phyloP scores from a whole-genome alignment of 768 basidiomycete species.

The Boletus patriciae region DNA sequence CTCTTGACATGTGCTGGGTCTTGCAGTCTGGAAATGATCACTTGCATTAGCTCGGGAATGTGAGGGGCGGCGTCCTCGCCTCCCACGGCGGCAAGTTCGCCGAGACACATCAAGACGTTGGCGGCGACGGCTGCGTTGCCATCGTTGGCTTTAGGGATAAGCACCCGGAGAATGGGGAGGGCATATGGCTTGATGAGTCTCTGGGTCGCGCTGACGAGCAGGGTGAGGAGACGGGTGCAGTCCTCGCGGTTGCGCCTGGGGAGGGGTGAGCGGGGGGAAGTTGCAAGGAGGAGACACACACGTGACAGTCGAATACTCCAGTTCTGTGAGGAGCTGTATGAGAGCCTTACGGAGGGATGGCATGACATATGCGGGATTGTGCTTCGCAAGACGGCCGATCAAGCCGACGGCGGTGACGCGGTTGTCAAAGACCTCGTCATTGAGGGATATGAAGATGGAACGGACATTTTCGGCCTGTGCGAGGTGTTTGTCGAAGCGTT shows the following conservation, averaged over 20 bases:
- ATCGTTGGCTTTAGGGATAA: conserved; percentile 88
- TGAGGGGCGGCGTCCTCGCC: conserved; percentile 87
- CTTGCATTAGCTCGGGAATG: conserved; percentile 84
- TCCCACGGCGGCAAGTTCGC: conserved; percentile 89
- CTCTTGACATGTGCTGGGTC: conserved; percentile 88
- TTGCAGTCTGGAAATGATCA: conserved; percentile 85
- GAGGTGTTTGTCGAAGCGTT: conserved; percentile 94
- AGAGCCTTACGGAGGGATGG: conserved; percentile 93
- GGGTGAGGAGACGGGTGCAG: conserved; percentile 84
- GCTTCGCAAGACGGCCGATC: conserved; percentile 90
- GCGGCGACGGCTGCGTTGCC: conserved; percentile 85
- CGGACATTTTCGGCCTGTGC: conserved; percentile 99
- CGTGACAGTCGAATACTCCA: conserved; percentile 91
- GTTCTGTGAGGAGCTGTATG: conserved; percentile 93
- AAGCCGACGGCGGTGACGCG: conserved; percentile 86
- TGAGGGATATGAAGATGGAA: conserved; percentile 93
- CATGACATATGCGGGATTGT: conserved; percentile 99
- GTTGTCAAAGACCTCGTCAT: conserved; percentile 95
- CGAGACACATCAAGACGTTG: conserved; percentile 90
- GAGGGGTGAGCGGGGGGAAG: not conserved
- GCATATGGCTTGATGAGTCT: conserved; percentile 95
- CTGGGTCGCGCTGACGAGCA: conserved; percentile 89
- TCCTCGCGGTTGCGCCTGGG: conserved; percentile 84
- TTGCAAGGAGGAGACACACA: conserved; percentile 42
- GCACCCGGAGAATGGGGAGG: conserved; percentile 88